Evolutionary conservation across 1,139 yeast genomes (phyloP), one percentile per base, ranked within the genome.

Genomic region (Pichia sp.): DNA sequence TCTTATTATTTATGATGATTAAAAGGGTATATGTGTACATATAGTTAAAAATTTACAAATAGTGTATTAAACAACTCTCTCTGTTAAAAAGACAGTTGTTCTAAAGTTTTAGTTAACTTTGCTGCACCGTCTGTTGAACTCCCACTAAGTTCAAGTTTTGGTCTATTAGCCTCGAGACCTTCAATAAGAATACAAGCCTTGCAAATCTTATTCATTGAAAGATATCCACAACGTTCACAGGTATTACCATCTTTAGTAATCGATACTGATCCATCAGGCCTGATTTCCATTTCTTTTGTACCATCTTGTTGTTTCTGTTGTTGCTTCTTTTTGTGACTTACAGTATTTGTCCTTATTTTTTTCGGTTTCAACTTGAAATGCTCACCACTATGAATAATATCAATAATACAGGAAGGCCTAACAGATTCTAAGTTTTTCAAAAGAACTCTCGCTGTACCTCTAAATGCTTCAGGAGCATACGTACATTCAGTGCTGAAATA

Each of bases 401-500:
- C 98, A 67, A 92, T 80, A 50, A 94, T 92, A 61, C 97, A 85
- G 27, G 95, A 83, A 6, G 98, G 97, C 58, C 97, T 74, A 1
- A 90, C 81, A 3, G 95, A 80, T 62, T 92, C 98, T 48, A 94
- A 70, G 52, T 89, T 86, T 65, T 92, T 92, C 71, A 94, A 80
- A 37, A 92, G 72, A 50, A 89, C 92, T 59, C 99, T 76, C 0
- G 98, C 97, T 0, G 98, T 94, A 12, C 99, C 98, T 57, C 99
- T 73, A 62, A 94, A 94, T 0, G 99, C 97, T 64, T 94, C 98
- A 1, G 98, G 97, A 0, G 98, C 96, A 68, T 94, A 94, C 0
- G 96, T 83, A 66, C 99, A 94, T 62, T 94, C 99, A 0, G 99
- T 94, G 7, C 96, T 85, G 63, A 94, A 94, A 65, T 94, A 94